Evolutionary conservation across 2,329 filamentous ascomycete genomes (phyloP).

Genomic region (Stagonosporopsis vannaccii): DNA sequence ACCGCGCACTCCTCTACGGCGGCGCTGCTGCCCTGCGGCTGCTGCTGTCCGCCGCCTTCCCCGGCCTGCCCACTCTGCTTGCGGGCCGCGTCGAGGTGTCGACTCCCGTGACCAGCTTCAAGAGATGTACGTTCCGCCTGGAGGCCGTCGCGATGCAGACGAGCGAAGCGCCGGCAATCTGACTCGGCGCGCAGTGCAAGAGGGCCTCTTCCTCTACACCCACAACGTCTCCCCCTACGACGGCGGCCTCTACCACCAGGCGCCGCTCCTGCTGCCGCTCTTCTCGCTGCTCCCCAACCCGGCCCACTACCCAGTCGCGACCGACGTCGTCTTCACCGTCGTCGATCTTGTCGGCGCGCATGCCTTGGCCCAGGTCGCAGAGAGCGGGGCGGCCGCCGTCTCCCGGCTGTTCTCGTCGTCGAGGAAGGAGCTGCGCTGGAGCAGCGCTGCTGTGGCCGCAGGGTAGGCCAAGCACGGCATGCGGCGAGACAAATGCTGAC

Average conservation of each 20-base stretch:
- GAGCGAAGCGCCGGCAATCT: background rate
- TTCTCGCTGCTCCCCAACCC: constrained; percentile 86
- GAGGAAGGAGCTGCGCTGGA: constrained; percentile 77
- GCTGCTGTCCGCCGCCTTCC: constrained; percentile 80
- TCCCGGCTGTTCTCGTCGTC: constrained; percentile 80
- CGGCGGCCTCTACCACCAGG: constrained; percentile 81
- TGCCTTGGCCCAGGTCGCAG: constrained; percentile 79
- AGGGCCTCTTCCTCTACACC: constrained; percentile 94
- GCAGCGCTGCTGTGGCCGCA: constrained; percentile 76
- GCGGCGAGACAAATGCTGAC: constrained; percentile 21
- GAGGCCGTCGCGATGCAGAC: too few species aligned
- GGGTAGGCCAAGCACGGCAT: constrained; percentile 61
- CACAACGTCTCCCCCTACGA: constrained; percentile 98
- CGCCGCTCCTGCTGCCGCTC: constrained; percentile 85
- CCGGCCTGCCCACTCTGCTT: constrained; percentile 81
- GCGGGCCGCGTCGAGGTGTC: constrained; percentile 95
- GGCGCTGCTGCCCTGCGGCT: constrained; percentile 81
- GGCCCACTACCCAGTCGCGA: constrained; percentile 71
- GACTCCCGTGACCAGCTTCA: constrained; percentile 97
- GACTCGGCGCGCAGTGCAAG: constrained; percentile 72
- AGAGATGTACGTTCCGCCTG: constrained; percentile 71
- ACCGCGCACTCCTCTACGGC: constrained; percentile 73
- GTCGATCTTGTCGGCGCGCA: constrained; percentile 84
- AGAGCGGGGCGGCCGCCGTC: constrained; percentile 78
- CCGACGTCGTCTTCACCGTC: constrained; percentile 78